These are phyloP conservation scores for Epichloe bromicola DNA, from an alignment of 2,329 filamentous ascomycete species.

Conservation along the genomic window DNA sequence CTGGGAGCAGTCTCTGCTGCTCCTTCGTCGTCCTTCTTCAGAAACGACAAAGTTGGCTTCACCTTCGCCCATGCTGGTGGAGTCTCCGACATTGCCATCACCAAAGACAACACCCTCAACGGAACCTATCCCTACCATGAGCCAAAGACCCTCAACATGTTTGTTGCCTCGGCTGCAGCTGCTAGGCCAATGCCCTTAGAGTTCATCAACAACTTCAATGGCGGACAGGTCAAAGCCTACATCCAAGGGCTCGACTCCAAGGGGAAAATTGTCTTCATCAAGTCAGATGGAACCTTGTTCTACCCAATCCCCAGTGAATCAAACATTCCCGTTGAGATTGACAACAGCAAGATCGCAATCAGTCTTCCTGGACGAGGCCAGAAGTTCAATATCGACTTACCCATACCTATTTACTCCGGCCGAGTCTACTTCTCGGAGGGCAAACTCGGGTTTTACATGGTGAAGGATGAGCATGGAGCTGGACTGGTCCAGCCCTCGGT, in stretches of 20 bases:
- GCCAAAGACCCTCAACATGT: neutral
- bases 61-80: conserved; percentile 20
- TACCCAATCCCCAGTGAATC: conserved; percentile 28
- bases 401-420: conserved; percentile 26
- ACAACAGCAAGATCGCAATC: conserved; percentile 27
- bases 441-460: conserved; percentile 28
- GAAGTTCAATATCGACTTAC: conserved; percentile 25
- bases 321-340: conserved; percentile 22
- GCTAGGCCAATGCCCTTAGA: conserved; percentile 14
- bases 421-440: conserved; percentile 34
- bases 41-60: conserved; percentile 11
- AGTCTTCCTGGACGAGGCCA: conserved; percentile 24
- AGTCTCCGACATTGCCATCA: conserved; percentile 21
- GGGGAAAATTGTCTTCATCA: conserved; percentile 28
- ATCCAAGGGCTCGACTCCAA: conserved; percentile 30
- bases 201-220: conserved; percentile 31
- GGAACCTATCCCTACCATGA: conserved; percentile 17
- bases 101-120: conserved; percentile 26
- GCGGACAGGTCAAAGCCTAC: conserved; percentile 29
- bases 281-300: conserved; percentile 25
- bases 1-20: conserved; percentile 10
- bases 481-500: conserved; percentile 36
- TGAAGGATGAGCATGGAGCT: conserved; percentile 17
- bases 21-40: conserved; percentile 3
- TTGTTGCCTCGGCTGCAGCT: conserved; percentile 1